These are phyloP conservation scores for Pythium phragmiticola DNA, from an alignment of 352 stramenopile genomes.

Conservation along the genomic window DNA sequence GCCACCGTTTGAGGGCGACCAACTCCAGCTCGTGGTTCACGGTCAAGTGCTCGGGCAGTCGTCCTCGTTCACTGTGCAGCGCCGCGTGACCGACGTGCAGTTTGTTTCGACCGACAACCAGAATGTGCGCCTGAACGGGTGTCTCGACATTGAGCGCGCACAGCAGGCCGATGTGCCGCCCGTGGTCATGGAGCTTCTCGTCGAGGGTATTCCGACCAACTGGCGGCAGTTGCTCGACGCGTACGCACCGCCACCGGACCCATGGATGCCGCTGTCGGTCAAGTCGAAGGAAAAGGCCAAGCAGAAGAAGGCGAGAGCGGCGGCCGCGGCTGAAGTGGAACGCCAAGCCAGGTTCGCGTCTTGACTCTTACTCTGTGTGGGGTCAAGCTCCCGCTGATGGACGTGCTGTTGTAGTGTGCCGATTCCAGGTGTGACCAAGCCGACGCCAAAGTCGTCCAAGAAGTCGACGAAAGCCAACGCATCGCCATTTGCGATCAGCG, in stretches of 20 bases:
- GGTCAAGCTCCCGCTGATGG: not conserved
- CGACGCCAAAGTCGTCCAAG: not conserved
- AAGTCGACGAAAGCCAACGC: conserved; percentile 2
- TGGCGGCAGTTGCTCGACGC: conserved; percentile 33
- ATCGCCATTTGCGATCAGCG: not conserved
- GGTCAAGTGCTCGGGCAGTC: conserved; percentile 31
- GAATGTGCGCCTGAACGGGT: conserved; percentile 43
- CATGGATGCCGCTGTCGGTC: conserved; percentile 13
- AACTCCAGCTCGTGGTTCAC: conserved; percentile 37
- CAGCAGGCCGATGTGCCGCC: conserved; percentile 35
- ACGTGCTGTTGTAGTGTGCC: not conserved
- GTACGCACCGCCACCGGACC: conserved; percentile 19
- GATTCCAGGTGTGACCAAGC: conserved; percentile 10
- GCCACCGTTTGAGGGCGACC: conserved; percentile 17
- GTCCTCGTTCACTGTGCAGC: conserved; percentile 37
- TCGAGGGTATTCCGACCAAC: conserved; percentile 51
- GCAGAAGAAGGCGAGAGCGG: conserved; percentile 11
- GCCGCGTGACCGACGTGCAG: conserved; percentile 36
- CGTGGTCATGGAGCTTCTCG: conserved; percentile 45
- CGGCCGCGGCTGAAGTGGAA: not conserved
- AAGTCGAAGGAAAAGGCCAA: conserved; percentile 21
- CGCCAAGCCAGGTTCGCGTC: conserved; percentile 6
- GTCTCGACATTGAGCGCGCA: conserved; percentile 39
- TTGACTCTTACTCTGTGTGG: not conserved
- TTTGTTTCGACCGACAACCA: conserved; percentile 45